Evolutionary conservation across 257 asterid species (phyloP).

Genomic region (Nemophila menziesii): DNA sequence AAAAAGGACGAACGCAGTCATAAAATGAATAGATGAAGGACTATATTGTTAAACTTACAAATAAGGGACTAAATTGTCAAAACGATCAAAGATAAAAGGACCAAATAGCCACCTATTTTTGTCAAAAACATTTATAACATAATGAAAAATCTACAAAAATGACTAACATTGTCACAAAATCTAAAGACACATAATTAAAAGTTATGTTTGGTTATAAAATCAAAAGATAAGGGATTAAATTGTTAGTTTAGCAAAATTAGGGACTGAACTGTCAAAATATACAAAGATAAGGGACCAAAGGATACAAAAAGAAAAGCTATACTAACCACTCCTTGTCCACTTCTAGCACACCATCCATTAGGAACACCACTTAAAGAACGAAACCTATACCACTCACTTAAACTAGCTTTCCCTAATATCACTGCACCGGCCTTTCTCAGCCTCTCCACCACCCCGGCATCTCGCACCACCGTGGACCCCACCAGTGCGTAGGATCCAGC

Average conservation of each 20-base stretch:
- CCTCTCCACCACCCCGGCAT: slow-evolving; percentile 60
- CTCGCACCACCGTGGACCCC: slow-evolving; percentile 35
- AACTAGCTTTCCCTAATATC: slow-evolving; percentile 60
- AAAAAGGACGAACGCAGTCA: no score
- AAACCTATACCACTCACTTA: slow-evolving; percentile 58
- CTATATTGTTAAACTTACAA: no score
- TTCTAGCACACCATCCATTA: slow-evolving; percentile 62
- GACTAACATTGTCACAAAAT: background rate
- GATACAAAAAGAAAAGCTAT: background rate
- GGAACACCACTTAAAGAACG: slow-evolving; percentile 38
- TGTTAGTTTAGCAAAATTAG: no score
- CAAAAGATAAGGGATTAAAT: no score
- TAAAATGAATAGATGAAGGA: no score
- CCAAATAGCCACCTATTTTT: no score
- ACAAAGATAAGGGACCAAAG: background rate
- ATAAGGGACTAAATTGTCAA: no score
- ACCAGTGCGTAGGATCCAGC: slow-evolving; percentile 58
- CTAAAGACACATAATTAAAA: slow-evolving; percentile 1
- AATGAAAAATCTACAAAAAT: no score
- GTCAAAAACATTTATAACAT: no score
- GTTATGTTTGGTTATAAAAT: no score
- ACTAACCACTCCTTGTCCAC: slow-evolving; percentile 58
- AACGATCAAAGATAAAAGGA: no score
- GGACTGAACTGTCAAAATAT: no score
- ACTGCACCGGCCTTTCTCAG: slow-evolving; percentile 54